Base-by-base conservation (phyloP, 768 basidiomycete species). In the Leccinum arenicola region DNA sequence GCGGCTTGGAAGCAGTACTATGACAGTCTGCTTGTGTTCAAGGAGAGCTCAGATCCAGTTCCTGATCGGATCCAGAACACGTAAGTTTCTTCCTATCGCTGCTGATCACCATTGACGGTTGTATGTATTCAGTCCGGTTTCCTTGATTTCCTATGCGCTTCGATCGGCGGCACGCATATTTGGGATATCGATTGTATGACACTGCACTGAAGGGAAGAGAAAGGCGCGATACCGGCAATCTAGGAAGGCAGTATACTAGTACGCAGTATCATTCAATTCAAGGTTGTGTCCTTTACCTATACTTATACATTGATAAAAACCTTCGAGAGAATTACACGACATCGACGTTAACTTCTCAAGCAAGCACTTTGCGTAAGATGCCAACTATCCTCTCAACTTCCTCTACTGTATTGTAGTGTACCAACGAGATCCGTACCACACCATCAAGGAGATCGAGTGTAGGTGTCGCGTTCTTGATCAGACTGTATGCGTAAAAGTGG, bases 391-490 rank as follows among this genome's bases (percentile, higher is more conserved):
- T 75, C 55, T 83, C 70, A 1, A 89, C 88, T 64, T 92, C 88
- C 58, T 84, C 80, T 3, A 87, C 75, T 0, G 90, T 91, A 66
- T 91, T 91, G 65, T 91, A 90, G 64, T 92, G 91, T 23, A 90
- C 88, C 27, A 92, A 69, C 2, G 88, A 90, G 56, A 91, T 83
- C 4, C 91, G 81, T 21, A 91, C 86, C 3, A 89, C 85, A 0
- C 84, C 88, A 59, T 91, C 88, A 0, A 80, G 76, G 1, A 77
- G 68, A 64, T 88, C 82, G 49, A 88, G 59, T 61, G 82, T 83
- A 8, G 88, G 87, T 14, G 68, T 69, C 11, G 88, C 73, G 29
- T 74, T 72, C 7, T 79, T 75, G 9, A 88, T 72, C 15, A 90
- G 74, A 0, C 82, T 84, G 66, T 87, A 87, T 3, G 90, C 88